A percentile compares a stretch with the other conserved stretches of the same genome.
phyloP scores from a whole-genome alignment of 805 yeast genomes.

The Saccharomycopsis schoenii region DNA sequence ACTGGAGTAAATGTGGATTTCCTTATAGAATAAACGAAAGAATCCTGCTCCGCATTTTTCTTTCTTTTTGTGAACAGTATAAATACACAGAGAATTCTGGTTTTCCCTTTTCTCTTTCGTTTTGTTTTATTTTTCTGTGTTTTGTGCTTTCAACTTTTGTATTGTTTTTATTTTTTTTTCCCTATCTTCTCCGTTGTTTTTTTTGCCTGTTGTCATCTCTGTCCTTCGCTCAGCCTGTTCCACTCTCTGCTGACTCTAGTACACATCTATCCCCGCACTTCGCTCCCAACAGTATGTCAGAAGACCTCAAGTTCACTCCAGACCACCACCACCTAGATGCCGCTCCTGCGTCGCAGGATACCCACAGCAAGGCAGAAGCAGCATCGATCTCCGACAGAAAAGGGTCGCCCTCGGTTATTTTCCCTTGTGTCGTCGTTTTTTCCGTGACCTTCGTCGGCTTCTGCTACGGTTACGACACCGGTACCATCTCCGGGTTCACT shows the following conservation, averaged over 20 bases:
- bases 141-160: too few relatives aligned
- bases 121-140: neutral
- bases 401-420: slow-evolving; percentile 1
- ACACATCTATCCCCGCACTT: neutral
- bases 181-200: too few relatives aligned
- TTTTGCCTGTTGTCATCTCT: too few relatives aligned
- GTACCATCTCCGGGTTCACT: slow-evolving; percentile 65
- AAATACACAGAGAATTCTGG: neutral
- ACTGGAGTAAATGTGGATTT: neutral
- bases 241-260: too few relatives aligned
- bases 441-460: slow-evolving; percentile 68
- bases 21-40: neutral
- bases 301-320: neutral
- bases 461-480: slow-evolving; percentile 72
- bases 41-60: neutral
- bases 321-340: neutral
- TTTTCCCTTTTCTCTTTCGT: neutral
- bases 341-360: neutral
- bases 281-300: neutral
- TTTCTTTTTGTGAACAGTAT: neutral
- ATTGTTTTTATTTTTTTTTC: too few relatives aligned
- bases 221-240: too few relatives aligned
- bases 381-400: neutral
- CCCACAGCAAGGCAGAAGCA: neutral
- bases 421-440: slow-evolving; percentile 18